phyloP scores from a whole-genome alignment of 2,329 filamentous ascomycete genomes.

The Stagonosporopsis tanaceti region DNA sequence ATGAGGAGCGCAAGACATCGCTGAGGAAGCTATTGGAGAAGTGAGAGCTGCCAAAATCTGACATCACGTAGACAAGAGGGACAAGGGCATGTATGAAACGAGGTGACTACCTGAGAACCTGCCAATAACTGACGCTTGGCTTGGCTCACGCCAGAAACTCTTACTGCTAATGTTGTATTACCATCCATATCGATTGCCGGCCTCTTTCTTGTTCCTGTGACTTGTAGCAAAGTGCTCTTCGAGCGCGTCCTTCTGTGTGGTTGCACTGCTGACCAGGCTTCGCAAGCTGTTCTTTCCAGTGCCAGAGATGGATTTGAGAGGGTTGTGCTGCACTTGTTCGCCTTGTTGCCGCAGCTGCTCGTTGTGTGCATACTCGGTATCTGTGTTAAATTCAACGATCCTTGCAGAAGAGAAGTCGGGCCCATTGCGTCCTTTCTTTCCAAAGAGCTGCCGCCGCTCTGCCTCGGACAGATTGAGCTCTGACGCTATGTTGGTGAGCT shows the following conservation, averaged over 20 bases:
- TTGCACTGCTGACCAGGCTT: slow-evolving; percentile 84
- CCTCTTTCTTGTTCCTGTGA: slow-evolving; percentile 80
- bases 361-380: slow-evolving; percentile 85
- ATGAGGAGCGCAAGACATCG: not conserved
- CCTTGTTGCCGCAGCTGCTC: slow-evolving; percentile 75
- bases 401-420: slow-evolving; percentile 63
- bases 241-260: slow-evolving; percentile 82
- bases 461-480: slow-evolving; percentile 81
- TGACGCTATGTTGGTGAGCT: slow-evolving; percentile 74
- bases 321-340: slow-evolving; percentile 77
- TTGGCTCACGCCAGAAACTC: not conserved
- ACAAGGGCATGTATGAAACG: not conserved
- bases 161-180: slow-evolving; percentile 37
- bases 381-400: slow-evolving; percentile 87
- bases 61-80: not conserved
- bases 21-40: not conserved
- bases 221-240: slow-evolving; percentile 91
- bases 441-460: slow-evolving; percentile 84
- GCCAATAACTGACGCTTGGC: not conserved
- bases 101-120: not conserved
- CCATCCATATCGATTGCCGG: slow-evolving; percentile 86
- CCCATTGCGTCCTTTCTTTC: slow-evolving; percentile 65
- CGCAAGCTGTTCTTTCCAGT: slow-evolving; percentile 89
- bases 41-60: not conserved
- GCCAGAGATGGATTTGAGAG: slow-evolving; percentile 76